Conservation (phyloP, 768 basidiomycete genomes). For the Cyclocybe aegerita region DNA sequence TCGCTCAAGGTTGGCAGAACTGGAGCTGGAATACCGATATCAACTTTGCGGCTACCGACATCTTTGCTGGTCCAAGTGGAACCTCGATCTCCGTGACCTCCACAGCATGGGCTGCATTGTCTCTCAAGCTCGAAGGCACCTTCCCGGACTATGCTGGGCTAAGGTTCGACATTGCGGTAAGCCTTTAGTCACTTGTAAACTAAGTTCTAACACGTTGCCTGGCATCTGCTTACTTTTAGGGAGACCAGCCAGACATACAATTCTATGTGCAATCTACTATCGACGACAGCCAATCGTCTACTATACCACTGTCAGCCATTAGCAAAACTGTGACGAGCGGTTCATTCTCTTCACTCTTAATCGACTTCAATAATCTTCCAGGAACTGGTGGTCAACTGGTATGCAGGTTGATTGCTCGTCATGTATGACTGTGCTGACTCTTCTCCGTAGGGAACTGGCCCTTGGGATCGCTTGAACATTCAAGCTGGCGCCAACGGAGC, state of each 20-base stretch:
- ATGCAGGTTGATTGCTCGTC: slow-evolving; percentile 1
- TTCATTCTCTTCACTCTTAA: slow-evolving; percentile 41
- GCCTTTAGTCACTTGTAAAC: slow-evolving; percentile 12
- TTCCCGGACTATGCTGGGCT: slow-evolving; percentile 47
- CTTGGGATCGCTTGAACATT: slow-evolving; percentile 51
- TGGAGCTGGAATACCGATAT: slow-evolving; percentile 50
- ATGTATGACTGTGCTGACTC: background rate
- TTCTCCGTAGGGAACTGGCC: slow-evolving; percentile 30
- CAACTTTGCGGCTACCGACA: slow-evolving; percentile 43
- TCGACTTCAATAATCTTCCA: slow-evolving; percentile 48
- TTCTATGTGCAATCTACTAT: slow-evolving; percentile 39
- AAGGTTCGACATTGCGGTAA: slow-evolving; percentile 48
- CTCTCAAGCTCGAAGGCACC: slow-evolving; percentile 41
- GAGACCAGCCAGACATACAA: slow-evolving; percentile 42
- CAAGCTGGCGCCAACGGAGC: slow-evolving; percentile 49
- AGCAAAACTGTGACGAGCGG: slow-evolving; percentile 34
- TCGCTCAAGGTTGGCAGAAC: slow-evolving; percentile 47
- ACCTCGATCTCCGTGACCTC: slow-evolving; percentile 46
- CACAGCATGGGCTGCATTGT: slow-evolving; percentile 41
- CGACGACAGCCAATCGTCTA: slow-evolving; percentile 34
- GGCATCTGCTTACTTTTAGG: slow-evolving; percentile 25
- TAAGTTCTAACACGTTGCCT: background rate
- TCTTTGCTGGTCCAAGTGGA: slow-evolving; percentile 39
- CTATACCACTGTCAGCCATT: slow-evolving; percentile 42
- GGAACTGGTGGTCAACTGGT: slow-evolving; percentile 39